phyloP scores from a whole-genome alignment of 2,329 filamentous ascomycete genomes.

The Fusarium nodosum region DNA sequence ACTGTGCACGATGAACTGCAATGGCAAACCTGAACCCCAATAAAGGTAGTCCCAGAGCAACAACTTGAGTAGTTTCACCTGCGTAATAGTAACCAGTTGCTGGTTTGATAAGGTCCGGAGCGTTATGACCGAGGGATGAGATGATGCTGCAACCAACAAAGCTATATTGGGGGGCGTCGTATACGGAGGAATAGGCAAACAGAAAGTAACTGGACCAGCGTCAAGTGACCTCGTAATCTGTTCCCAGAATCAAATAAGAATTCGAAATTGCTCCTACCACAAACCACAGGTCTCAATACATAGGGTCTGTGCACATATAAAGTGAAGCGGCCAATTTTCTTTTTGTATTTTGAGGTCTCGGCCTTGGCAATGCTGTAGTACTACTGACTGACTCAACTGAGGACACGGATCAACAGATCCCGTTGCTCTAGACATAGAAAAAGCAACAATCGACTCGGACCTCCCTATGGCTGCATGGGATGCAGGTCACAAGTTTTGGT shows the following conservation, averaged over 20 bases:
- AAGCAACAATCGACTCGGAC: not conserved
- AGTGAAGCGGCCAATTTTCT: slow-evolving; percentile 10
- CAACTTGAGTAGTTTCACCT: not conserved
- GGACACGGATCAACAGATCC: slow-evolving; percentile 7
- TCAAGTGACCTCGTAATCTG: slow-evolving; percentile 2
- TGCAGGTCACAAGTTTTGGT: slow-evolving; percentile 14
- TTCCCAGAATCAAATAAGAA: not conserved
- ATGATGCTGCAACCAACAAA: not conserved
- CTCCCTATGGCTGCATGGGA: slow-evolving; percentile 18
- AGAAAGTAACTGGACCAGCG: not conserved
- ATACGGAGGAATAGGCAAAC: slow-evolving; percentile 1
- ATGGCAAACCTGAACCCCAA: not conserved
- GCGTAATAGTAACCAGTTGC: not conserved
- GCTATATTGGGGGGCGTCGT: not conserved
- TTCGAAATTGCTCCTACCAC: not conserved
- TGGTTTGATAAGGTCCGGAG: not conserved
- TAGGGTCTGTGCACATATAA: slow-evolving; percentile 3
- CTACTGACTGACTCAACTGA: slow-evolving; percentile 1
- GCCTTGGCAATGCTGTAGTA: not conserved
- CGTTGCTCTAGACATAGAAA: not conserved
- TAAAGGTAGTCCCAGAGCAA: not conserved
- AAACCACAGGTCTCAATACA: slow-evolving; percentile 1
- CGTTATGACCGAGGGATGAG: not conserved
- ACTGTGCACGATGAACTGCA: not conserved
- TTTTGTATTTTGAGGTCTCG: slow-evolving; percentile 2